A percentile compares a stretch with the other conserved stretches of the same genome.
Conservation (phyloP, 1,284 basidiomycete genomes). For the Apiotrichum siamense region DNA sequence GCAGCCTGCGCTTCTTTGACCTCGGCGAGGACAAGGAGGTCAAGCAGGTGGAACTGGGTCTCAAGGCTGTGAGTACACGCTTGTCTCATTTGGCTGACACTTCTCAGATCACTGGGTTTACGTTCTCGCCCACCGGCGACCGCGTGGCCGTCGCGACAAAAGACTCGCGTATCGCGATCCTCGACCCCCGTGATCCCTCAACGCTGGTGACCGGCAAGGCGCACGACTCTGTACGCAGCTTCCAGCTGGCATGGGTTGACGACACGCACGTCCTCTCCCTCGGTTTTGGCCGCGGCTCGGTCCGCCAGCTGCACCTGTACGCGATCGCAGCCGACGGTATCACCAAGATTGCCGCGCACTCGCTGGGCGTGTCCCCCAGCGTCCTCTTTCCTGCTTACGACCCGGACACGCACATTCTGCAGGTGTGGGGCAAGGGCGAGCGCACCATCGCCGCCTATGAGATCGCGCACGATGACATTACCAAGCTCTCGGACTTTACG, state of each 20-base stretch:
- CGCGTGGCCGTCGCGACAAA: conserved; percentile 48
- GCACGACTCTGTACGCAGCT: conserved; percentile 46
- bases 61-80: conserved; percentile 24
- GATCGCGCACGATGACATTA: conserved; percentile 34
- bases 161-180: conserved; percentile 42
- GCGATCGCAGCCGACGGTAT: conserved; percentile 20
- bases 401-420: conserved; percentile 48
- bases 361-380: conserved; percentile 50
- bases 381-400: conserved; percentile 50
- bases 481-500: conserved; percentile 44
- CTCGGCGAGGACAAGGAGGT: conserved; percentile 18
- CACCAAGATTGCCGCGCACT: conserved; percentile 26
- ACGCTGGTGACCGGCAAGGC: conserved; percentile 26
- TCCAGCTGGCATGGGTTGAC: conserved; percentile 48
- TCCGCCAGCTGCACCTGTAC: conserved; percentile 49
- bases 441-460: conserved; percentile 47
- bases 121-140: conserved; percentile 42
- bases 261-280: conserved; percentile 41
- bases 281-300: conserved; percentile 48
- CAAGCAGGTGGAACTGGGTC: conserved; percentile 14
- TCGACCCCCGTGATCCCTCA: conserved; percentile 43
- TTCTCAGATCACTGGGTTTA: conserved; percentile 41
- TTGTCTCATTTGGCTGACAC: neutral
- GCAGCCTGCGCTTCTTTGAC: conserved; percentile 44
- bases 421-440: conserved; percentile 50